Conservation (phyloP, 495 filamentous ascomycete species). For the Aspergillus wentii region DNA sequence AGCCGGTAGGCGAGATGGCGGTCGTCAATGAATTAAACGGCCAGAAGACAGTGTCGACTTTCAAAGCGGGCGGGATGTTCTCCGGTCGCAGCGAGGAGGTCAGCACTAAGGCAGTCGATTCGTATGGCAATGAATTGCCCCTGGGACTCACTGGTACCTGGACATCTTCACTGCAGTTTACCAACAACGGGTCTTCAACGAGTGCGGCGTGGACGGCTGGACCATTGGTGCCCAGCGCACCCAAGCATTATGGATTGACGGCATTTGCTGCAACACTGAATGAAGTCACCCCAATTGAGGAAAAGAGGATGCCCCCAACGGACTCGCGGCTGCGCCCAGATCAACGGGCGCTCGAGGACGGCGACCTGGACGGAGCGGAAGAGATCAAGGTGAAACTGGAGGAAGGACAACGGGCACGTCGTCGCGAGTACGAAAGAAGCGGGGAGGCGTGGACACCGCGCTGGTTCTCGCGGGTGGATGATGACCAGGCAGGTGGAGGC, state of each 20-base stretch:
- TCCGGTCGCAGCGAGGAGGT: slow-evolving; percentile 92
- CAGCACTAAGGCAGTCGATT: slow-evolving; percentile 61
- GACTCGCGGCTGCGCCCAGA: slow-evolving; percentile 86
- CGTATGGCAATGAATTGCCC: slow-evolving; percentile 54
- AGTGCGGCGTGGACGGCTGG: slow-evolving; percentile 74
- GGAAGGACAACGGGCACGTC: slow-evolving; percentile 72
- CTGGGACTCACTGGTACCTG: slow-evolving; percentile 74
- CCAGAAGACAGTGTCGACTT: slow-evolving; percentile 72
- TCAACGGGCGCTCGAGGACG: slow-evolving; percentile 80
- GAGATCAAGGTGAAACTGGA: slow-evolving; percentile 76
- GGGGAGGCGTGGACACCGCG: slow-evolving; percentile 66
- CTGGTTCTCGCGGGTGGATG: slow-evolving; percentile 72
- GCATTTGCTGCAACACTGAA: slow-evolving; percentile 82
- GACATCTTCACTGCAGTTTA: slow-evolving; percentile 65
- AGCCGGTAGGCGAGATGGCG: slow-evolving; percentile 84
- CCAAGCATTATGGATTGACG: slow-evolving; percentile 80
- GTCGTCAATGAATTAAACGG: slow-evolving; percentile 78
- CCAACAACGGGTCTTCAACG: slow-evolving; percentile 50
- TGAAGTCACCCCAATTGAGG: slow-evolving; percentile 78
- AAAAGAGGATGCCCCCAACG: slow-evolving; percentile 65
- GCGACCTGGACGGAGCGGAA: slow-evolving; percentile 80
- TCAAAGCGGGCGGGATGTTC: slow-evolving; percentile 94
- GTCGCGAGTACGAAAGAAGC: slow-evolving; percentile 67
- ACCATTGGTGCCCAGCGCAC: slow-evolving; percentile 65
- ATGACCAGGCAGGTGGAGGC: slow-evolving; percentile 33